A percentile compares a stretch with the other conserved stretches of the same genome.
phyloP scores from a whole-genome alignment of 2,329 filamentous ascomycete genomes.

The Pyrenophora graminea region DNA sequence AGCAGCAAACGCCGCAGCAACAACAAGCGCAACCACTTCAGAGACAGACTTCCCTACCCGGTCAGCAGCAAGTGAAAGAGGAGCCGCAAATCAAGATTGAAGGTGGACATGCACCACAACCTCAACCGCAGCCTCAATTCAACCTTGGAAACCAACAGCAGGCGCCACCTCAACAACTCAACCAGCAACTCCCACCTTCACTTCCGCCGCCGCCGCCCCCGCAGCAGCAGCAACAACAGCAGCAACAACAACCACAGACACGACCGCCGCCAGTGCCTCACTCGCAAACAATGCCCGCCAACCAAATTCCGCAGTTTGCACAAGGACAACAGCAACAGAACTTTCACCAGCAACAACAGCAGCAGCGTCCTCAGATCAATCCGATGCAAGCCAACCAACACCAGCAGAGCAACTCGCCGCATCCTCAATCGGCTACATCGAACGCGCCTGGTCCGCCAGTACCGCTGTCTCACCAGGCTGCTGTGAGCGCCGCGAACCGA shows the following conservation, averaged over 20 bases:
- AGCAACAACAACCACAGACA: slow-evolving; percentile 24
- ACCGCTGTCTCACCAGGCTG: slow-evolving; percentile 51
- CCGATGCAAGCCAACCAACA: slow-evolving; percentile 43
- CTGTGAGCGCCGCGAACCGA: slow-evolving; percentile 49
- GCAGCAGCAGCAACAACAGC: slow-evolving; percentile 23
- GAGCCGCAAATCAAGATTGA: slow-evolving; percentile 46
- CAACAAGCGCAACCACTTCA: no score
- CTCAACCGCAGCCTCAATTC: slow-evolving; percentile 18
- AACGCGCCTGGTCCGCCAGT: slow-evolving; percentile 40
- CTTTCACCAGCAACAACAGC: slow-evolving; percentile 35
- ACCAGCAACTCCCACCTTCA: slow-evolving; percentile 28
- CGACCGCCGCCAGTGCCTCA: slow-evolving; percentile 37
- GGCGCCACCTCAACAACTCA: slow-evolving; percentile 22
- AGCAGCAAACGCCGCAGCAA: slow-evolving; percentile 37
- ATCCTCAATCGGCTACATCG: slow-evolving; percentile 42
- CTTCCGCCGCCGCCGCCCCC: not conserved
- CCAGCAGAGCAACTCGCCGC: slow-evolving; percentile 44
- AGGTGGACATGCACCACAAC: slow-evolving; percentile 28
- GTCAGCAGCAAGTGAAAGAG: slow-evolving; percentile 37
- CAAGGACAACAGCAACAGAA: slow-evolving; percentile 36
- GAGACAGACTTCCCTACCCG: slow-evolving; percentile 18
- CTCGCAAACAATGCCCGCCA: slow-evolving; percentile 34
- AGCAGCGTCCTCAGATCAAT: slow-evolving; percentile 44
- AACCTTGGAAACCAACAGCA: slow-evolving; percentile 32
- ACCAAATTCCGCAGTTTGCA: slow-evolving; percentile 33